Evolutionary conservation across 805 yeast genomes (phyloP).

Genomic region (Yamadazyma scolyti): DNA sequence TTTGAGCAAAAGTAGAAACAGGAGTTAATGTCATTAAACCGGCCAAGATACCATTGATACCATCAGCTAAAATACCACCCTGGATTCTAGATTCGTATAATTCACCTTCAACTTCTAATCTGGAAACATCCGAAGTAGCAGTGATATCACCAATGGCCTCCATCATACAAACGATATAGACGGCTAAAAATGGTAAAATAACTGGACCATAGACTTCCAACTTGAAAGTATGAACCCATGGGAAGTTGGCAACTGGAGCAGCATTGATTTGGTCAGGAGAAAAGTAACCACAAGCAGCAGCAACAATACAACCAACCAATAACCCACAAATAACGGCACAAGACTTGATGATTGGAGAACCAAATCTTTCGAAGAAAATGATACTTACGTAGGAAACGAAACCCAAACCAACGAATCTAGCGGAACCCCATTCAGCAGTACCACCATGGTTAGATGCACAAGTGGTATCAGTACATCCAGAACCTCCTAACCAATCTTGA

Average conservation of each 20-base stretch:
- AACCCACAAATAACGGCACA: slow-evolving; percentile 89
- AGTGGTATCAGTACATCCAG: slow-evolving; percentile 52
- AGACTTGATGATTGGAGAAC: slow-evolving; percentile 91
- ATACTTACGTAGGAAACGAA: slow-evolving; percentile 75
- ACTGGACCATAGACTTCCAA: slow-evolving; percentile 78
- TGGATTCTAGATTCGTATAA: slow-evolving; percentile 81
- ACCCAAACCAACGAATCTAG: slow-evolving; percentile 82
- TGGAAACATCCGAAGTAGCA: slow-evolving; percentile 88
- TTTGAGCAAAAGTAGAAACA: slow-evolving; percentile 89
- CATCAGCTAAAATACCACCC: slow-evolving; percentile 91
- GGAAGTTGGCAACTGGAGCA: slow-evolving; percentile 80
- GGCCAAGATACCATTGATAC: slow-evolving; percentile 72
- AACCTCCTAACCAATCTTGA: slow-evolving; percentile 85
- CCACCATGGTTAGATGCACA: slow-evolving; percentile 22
- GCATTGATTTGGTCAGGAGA: slow-evolving; percentile 44
- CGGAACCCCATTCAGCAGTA: slow-evolving; percentile 75
- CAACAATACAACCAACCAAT: slow-evolving; percentile 85
- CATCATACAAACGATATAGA: slow-evolving; percentile 79
- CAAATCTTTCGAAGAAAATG: slow-evolving; percentile 77
- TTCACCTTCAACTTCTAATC: slow-evolving; percentile 80
- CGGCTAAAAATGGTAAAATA: slow-evolving; percentile 81
- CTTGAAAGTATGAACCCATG: slow-evolving; percentile 85
- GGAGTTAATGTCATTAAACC: slow-evolving; percentile 86
- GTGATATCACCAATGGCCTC: slow-evolving; percentile 95
- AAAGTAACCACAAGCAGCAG: slow-evolving; percentile 87